Evolutionary conservation across 208 protist species (phyloP).

Genomic region (Acanthamoeba castellanii): DNA sequence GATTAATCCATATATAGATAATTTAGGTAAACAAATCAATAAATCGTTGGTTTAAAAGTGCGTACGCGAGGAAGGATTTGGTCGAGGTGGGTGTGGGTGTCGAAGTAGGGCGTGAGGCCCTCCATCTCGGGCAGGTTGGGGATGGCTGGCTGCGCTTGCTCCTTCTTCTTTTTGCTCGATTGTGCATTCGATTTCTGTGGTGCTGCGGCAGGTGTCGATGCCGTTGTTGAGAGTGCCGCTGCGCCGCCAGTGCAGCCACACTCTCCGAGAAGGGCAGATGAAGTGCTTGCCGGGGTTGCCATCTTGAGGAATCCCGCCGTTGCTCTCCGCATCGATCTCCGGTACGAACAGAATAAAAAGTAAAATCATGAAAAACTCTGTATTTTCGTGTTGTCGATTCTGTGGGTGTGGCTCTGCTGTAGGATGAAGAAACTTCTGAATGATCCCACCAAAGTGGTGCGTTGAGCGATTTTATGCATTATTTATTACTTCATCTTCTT

Average conservation of each 20-base stretch:
- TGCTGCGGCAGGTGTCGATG: too few species aligned
- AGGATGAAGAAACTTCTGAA: slow-evolving; percentile 41
- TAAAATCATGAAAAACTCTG: too few species aligned
- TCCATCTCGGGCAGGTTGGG: slow-evolving; percentile 3
- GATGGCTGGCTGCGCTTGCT: background rate
- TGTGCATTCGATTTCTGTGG: background rate
- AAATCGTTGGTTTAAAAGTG: background rate
- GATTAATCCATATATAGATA: too few species aligned
- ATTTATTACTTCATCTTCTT: background rate
- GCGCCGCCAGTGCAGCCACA: background rate
- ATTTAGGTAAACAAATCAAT: background rate
- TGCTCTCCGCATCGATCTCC: background rate
- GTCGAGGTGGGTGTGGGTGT: slow-evolving; percentile 53
- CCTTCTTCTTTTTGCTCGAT: background rate
- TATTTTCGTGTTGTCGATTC: too few species aligned
- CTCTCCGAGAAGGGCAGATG: background rate
- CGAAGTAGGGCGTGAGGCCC: background rate
- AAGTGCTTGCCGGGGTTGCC: background rate
- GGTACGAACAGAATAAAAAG: too few species aligned
- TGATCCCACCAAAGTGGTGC: slow-evolving; percentile 32
- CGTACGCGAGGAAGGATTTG: slow-evolving; percentile 4
- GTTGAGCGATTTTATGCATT: background rate
- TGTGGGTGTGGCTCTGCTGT: too few species aligned
- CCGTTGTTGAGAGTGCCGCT: background rate
- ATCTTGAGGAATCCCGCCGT: background rate